Evolutionary conservation across 768 basidiomycete species (phyloP), one percentile per base, ranked within the genome.

Genomic region (Pulveroboletus sp.): DNA sequence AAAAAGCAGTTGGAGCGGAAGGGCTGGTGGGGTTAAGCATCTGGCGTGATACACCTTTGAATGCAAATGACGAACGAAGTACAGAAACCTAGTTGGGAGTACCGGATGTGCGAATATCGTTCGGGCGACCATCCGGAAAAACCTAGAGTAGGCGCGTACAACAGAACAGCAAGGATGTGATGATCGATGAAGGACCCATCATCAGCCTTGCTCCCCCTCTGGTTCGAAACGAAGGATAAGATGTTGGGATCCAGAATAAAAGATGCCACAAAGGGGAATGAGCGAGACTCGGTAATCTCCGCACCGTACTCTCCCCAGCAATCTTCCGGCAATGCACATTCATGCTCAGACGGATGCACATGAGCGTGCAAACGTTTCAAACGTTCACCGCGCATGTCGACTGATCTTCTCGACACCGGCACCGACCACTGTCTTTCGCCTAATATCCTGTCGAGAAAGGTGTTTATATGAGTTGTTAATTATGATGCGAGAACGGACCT

Each of bases 351-450:
- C 12, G 29, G 19, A 31, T 37, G 36, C 30, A 34, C 22, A 38
- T 14, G 31, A 20, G 30, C n/a, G 17, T 34, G 31, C 32, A 27
- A 16, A 38, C 31, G 53, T 35, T 46, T 51, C n/a, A n/a, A 64
- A 5, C 59, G 57, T 43, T 31, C 43, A 41, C 57, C 60, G 27
- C 31, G 67, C 57, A 48, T 71, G 70, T 43, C 64, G 57, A 48
- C 70, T 71, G 45, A 70, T 55, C 53, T 70, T 70, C 52, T 70
- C 70, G 17, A 70, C 63, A 8, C 70, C 70, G 9, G 68, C 68
- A 19, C 68, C 67, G 0, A 68, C 55, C 3, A 62, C 57, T 13
- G 70, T 70, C 51, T 62, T 71, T 36, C 70, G 59, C 17, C 24
- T 16, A 11, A 44, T 43, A 29, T 63, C 63, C 66, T 69, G 47